phyloP scores from a whole-genome alignment of 176 grass and related monocot species.

The Oryza glaberrima region DNA sequence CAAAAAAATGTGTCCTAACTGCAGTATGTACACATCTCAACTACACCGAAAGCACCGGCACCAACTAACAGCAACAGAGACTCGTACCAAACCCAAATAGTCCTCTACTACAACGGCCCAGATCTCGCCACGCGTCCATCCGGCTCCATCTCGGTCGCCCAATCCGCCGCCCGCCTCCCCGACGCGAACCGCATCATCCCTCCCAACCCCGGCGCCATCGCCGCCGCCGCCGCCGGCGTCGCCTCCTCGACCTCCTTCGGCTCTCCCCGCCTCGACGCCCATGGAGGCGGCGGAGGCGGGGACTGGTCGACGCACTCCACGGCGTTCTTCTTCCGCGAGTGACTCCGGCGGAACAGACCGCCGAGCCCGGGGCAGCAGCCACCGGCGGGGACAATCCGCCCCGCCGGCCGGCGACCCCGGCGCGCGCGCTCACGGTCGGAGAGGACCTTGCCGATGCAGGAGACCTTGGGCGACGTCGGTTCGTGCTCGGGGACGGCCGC shows the following conservation, averaged over 20 bases:
- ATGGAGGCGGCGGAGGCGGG: not conserved
- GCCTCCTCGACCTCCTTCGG: not conserved
- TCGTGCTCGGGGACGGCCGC: slow-evolving; percentile 60
- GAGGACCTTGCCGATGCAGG: slow-evolving; percentile 92
- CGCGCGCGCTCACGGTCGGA: slow-evolving; percentile 49
- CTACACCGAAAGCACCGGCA: slow-evolving; percentile 13
- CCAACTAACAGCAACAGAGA: slow-evolving; percentile 28
- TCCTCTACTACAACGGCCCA: slow-evolving; percentile 38
- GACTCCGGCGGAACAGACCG: slow-evolving; percentile 45
- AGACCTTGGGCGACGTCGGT: slow-evolving; percentile 82
- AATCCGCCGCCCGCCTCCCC: slow-evolving; percentile 58
- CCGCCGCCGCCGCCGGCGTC: not conserved
- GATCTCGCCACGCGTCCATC: slow-evolving; percentile 45
- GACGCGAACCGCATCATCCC: slow-evolving; percentile 68
- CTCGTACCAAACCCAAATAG: not conserved
- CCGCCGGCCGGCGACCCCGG: not conserved
- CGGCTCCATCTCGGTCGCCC: slow-evolving; percentile 45
- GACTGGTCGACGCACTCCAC: slow-evolving; percentile 45
- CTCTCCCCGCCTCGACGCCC: not conserved
- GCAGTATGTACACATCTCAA: slow-evolving; percentile 30
- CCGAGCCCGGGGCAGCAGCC: slow-evolving; percentile 59
- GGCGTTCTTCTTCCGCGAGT: slow-evolving; percentile 32
- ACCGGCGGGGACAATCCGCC: slow-evolving; percentile 22
- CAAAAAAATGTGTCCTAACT: not conserved
- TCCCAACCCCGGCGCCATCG: slow-evolving; percentile 45